These are phyloP conservation scores for Herpotrichia juniperi DNA, from an alignment of 2,329 filamentous ascomycete species.

Conservation along the genomic window DNA sequence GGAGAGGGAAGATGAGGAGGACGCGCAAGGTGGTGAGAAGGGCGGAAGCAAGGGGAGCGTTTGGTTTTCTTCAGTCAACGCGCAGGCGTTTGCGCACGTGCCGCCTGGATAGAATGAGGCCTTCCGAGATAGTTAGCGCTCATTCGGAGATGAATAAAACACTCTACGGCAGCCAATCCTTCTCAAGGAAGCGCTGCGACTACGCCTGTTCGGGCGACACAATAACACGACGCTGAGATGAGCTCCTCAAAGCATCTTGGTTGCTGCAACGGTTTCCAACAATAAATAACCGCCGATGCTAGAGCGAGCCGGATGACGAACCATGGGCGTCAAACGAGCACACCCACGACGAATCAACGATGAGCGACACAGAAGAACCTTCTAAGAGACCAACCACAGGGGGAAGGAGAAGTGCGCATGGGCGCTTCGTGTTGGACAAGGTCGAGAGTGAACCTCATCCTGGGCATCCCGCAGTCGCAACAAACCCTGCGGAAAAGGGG, in stretches of 20 bases:
- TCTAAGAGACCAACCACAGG: constrained; percentile 6
- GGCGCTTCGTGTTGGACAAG: constrained; percentile 18
- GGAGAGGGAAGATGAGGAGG: constrained; percentile 14
- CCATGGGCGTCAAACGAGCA: background rate
- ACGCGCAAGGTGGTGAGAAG: constrained; percentile 41
- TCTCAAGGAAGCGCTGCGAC: constrained; percentile 8
- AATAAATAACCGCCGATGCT: background rate
- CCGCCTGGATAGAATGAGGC: constrained; percentile 1
- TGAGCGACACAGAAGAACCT: constrained; percentile 8
- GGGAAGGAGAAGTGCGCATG: constrained; percentile 11
- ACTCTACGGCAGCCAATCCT: constrained; percentile 5
- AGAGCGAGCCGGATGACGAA: background rate
- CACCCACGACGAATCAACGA: constrained; percentile 6
- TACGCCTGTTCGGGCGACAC: constrained; percentile 10
- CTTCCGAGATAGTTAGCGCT: constrained; percentile 10
- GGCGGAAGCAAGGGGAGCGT: constrained; percentile 22
- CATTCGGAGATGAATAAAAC: constrained; percentile 15
- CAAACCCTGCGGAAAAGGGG: constrained; percentile 15
- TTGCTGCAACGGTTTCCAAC: background rate
- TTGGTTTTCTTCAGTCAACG: background rate
- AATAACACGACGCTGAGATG: constrained; percentile 15
- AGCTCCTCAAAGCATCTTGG: constrained; percentile 8
- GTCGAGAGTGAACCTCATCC: constrained; percentile 7
- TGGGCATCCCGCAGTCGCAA: constrained; percentile 5
- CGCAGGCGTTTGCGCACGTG: background rate